phyloP scores from a whole-genome alignment of 75 land plant genomes.

The Cryptomeria japonica region DNA sequence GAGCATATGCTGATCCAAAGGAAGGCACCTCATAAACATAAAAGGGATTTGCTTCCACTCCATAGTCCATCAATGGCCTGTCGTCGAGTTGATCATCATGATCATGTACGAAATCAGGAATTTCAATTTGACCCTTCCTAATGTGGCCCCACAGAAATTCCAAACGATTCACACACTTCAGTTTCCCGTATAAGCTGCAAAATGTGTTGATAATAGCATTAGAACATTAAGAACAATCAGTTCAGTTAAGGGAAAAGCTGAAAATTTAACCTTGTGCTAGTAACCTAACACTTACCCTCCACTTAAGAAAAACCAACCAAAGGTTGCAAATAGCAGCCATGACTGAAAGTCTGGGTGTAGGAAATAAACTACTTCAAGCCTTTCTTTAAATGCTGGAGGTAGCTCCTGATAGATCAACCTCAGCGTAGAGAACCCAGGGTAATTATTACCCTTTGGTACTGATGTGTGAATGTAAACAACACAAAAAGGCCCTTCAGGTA shows the following conservation, averaged over 20 bases:
- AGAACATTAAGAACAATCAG: background rate
- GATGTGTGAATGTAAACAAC: conserved; percentile 64
- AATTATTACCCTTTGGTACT: conserved; percentile 56
- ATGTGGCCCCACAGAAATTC: conserved; percentile 67
- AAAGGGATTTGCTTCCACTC: conserved; percentile 56
- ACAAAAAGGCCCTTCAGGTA: conserved; percentile 38
- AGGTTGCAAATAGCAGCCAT: conserved; percentile 64
- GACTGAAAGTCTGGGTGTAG: conserved; percentile 76
- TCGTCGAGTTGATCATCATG: conserved; percentile 66
- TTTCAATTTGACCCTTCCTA: conserved; percentile 54
- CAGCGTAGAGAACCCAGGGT: conserved; percentile 54
- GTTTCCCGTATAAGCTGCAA: conserved; percentile 63
- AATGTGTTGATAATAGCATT: background rate
- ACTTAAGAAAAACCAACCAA: conserved; percentile 64
- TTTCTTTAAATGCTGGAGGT: conserved; percentile 44
- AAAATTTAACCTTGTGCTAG: background rate
- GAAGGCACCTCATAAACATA: conserved; percentile 27
- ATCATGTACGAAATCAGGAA: conserved; percentile 69
- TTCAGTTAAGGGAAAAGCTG: background rate
- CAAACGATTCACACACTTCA: conserved; percentile 56
- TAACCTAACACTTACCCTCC: conserved; percentile 32
- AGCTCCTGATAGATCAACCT: conserved; percentile 57
- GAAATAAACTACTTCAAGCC: conserved; percentile 64
- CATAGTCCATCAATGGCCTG: conserved; percentile 73
- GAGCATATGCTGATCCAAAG: conserved; percentile 25